Base-by-base conservation (phyloP, 1,139 yeast species). In the Candida tunisiensis region DNA sequence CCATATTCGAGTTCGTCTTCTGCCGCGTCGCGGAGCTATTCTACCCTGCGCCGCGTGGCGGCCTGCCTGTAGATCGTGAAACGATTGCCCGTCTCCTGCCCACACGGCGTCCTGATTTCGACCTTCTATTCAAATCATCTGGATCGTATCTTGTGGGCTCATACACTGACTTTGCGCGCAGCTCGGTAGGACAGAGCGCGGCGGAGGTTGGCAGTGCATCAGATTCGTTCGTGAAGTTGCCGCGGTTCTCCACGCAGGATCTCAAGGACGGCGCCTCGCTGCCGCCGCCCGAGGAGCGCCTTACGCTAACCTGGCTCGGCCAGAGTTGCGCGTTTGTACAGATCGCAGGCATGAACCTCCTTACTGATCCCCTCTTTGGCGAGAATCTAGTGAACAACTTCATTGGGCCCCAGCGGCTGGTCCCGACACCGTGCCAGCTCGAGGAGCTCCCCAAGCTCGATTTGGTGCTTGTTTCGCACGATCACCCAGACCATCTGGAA, bases 401-500 rank as follows among this genome's bases (percentile, higher is more conserved):
- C 3, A 39, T 79, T 13, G 96, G 96, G 0, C 96, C 96, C 5
- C 73, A 73, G 45, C 57, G 96, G 37, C 66, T 85, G 15, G 63
- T 75, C 1, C 71, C 73, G 14, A 57, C 80, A 8, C 93, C 95
- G 0, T 65, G 82, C 52, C 38, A 57, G 11, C 47, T 74, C 9
- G 63, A 64, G 2, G 73, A 74, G 14, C 60, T 82, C n/a, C 72
- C 79, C 3, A 53, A 57, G 11, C 68, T 88, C 1, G 72, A 82
- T 39, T 65, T 74, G 31, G 73, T 82, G 2, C 47, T 85, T 18
- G 93, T 85, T 0, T 77, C 93, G 2, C 96, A 85, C 49, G 91
- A 85, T 46, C 96, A 85, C 43, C 96, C 95, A 1, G 96, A 85
- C 48, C 96, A 85, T 53, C 53, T 85, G 26, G 95, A 85, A 42